Conservation (phyloP, 2,329 filamentous ascomycete genomes). For the Colletotrichum paranaense region DNA sequence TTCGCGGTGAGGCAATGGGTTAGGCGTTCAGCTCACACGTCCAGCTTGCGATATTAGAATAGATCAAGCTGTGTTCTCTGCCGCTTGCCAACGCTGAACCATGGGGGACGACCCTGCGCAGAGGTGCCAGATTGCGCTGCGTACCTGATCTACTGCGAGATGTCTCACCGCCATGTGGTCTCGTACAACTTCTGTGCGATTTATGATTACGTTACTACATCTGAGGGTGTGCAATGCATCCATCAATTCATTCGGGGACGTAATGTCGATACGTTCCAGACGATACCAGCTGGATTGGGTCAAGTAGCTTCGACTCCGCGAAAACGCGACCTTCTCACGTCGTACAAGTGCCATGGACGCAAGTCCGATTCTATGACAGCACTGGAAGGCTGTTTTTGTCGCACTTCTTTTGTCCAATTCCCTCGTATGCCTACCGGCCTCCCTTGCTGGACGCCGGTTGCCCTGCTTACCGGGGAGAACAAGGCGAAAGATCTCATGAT, state of each 20-base stretch:
- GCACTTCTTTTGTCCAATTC: background rate
- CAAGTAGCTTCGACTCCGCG: background rate
- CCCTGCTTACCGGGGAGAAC: constrained; percentile 24
- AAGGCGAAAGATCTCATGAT: background rate
- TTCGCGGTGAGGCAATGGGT: background rate
- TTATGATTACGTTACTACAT: background rate
- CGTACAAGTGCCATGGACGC: background rate
- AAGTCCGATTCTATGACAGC: background rate
- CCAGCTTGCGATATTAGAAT: background rate
- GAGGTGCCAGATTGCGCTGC: constrained; percentile 13
- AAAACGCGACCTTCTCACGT: constrained; percentile 10
- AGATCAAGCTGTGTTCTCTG: background rate
- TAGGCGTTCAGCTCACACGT: background rate
- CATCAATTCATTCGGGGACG: background rate
- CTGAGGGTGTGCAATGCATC: background rate
- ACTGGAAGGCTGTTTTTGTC: background rate
- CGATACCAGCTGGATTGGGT: background rate
- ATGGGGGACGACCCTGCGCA: background rate
- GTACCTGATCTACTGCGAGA: constrained; percentile 9
- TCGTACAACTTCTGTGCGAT: background rate
- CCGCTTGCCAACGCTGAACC: background rate
- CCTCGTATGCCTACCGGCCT: too few relatives aligned
- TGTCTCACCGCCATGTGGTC: constrained; percentile 17
- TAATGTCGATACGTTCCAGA: constrained; percentile 22
- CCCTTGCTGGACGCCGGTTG: constrained; percentile 5